Conservation (phyloP, 768 basidiomycete species). For the Lactarius deliciosus region DNA sequence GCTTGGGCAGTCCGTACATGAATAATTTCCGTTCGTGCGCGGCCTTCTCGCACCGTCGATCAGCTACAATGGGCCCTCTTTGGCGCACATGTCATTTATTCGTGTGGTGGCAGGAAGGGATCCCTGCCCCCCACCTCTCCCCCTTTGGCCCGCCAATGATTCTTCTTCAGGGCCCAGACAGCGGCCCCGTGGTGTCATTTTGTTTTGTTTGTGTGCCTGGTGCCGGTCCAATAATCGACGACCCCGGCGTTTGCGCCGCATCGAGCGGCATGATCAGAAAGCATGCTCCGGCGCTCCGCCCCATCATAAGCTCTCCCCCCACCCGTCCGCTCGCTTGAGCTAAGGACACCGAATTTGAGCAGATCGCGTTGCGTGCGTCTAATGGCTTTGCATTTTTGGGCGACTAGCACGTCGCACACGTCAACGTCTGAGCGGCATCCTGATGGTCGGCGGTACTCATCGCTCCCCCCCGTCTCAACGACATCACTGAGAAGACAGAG, state of each 20-base stretch:
- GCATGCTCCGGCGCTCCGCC: conserved; percentile 25
- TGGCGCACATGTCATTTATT: not conserved
- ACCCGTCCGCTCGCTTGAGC: conserved; percentile 9
- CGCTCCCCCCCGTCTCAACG: conserved; percentile 7
- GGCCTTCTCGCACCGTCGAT: conserved; percentile 17
- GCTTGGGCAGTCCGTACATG: conserved; percentile 4
- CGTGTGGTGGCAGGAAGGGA: no score
- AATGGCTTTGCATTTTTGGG: not conserved
- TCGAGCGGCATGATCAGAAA: conserved; percentile 23
- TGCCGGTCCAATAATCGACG: conserved; percentile 12
- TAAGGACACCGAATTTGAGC: conserved; percentile 5
- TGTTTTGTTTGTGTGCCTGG: conserved; percentile 22
- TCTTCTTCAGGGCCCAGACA: conserved; percentile 24
- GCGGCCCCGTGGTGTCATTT: conserved; percentile 25
- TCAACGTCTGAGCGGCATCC: conserved; percentile 12
- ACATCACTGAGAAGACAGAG: conserved; percentile 20
- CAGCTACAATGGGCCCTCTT: conserved; percentile 16
- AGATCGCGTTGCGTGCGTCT: conserved; percentile 10
- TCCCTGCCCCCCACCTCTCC: not conserved
- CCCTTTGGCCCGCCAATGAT: not conserved
- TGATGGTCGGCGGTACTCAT: conserved; percentile 7
- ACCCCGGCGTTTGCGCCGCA: conserved; percentile 24
- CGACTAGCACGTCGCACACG: conserved; percentile 15
- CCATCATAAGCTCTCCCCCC: conserved; percentile 10
- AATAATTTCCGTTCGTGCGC: conserved; percentile 18